Base-by-base conservation (phyloP, 2,329 filamentous ascomycete species). In the Pestalotiopsis sp. region DNA sequence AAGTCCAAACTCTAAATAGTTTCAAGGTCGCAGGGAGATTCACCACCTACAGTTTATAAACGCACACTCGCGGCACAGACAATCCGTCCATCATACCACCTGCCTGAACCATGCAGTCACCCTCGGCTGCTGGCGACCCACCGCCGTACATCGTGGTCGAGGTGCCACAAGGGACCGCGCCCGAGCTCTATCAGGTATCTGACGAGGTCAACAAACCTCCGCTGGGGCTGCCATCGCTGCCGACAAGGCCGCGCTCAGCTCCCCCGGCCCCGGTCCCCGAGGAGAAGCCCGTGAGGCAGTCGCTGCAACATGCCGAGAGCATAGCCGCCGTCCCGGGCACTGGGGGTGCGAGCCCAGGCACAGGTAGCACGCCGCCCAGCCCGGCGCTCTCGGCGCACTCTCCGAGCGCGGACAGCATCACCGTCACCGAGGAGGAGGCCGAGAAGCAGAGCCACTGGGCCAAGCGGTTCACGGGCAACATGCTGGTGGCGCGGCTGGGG, bases 381-480 rank as follows among this genome's bases (percentile, higher is more conserved):
- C 45, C 45, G 45, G 45, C 20, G 31, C 31, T 36, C 14, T 20
- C 57, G 3, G 57, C 57, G 25, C 57, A 27, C 14, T 59, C 57
- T 11, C 57, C 57, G 14, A 25, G 14, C n/a, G 25, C 59, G 17
- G 14, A 36, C 11, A 17, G 36, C 27, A 13, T 59, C n/a, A 14
- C n/a, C 14, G 23, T 36, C 9, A 13, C 11, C 39, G 14, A 25
- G 41, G 56, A 68, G 14, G 70, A 73, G 31, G 39, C n/a, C 39
- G 71, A 73, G 49, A 70, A 69, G 59, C 64, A 65, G 14, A 72
- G 69, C 63, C 68, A 67, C 65, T 63, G 60, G 25, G 67, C 68
- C n/a, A 60, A 62, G 14, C 70, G 71, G n/a, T 73, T 73, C 63
- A 68, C 72, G 25, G 71, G 71, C 38, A 73, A 73, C 56, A 73